phyloP scores from a whole-genome alignment of 2,329 filamentous ascomycete genomes.

The Juglanconis sp. region DNA sequence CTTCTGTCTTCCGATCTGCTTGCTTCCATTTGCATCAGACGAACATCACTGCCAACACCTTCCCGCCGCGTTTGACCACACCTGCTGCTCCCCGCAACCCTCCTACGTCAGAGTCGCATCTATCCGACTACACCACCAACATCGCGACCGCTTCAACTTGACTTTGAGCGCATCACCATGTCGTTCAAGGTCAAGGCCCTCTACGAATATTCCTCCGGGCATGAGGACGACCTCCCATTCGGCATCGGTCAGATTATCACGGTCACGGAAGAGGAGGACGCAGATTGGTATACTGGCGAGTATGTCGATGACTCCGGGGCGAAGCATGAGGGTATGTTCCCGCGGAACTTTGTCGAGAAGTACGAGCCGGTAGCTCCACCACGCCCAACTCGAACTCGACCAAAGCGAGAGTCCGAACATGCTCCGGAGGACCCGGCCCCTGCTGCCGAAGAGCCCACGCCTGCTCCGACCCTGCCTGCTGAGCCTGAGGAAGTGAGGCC shows the following conservation, averaged over 20 bases:
- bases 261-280: constrained; percentile 87
- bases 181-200: constrained; percentile 93
- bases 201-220: constrained; percentile 88
- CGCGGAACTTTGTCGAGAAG: constrained; percentile 94
- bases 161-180: constrained; percentile 49
- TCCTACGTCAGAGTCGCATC: constrained; percentile 8
- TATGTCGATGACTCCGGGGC: constrained; percentile 73
- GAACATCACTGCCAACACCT: background rate
- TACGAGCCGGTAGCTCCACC: constrained; percentile 90
- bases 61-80: background rate
- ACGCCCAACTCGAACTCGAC: constrained; percentile 70
- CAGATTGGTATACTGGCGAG: constrained; percentile 89
- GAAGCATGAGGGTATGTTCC: constrained; percentile 84
- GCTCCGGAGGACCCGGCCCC: constrained; percentile 21
- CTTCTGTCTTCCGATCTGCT: background rate
- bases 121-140: background rate
- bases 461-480: constrained; percentile 30
- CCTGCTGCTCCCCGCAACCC: background rate
- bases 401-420: constrained; percentile 56
- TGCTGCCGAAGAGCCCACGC: constrained; percentile 24
- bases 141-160: constrained; percentile 4
- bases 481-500: constrained; percentile 34
- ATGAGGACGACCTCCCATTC: constrained; percentile 95
- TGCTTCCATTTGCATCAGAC: background rate
- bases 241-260: constrained; percentile 83